Conservation (phyloP, 805 yeast species). For the Vanderwaltozyma yarrowii region DNA sequence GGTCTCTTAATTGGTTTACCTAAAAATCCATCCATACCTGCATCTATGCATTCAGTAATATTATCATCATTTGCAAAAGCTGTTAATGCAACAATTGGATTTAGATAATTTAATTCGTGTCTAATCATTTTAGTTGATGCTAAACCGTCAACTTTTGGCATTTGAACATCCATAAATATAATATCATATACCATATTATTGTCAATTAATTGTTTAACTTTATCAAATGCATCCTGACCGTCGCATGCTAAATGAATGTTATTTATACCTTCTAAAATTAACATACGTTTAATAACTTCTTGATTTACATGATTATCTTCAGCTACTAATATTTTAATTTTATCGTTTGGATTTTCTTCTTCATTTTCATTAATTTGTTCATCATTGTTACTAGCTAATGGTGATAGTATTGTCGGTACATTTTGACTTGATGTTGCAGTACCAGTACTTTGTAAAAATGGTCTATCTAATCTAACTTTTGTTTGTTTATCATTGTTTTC, state of each 20-base stretch:
- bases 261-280: conserved; percentile 67
- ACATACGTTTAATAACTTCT: conserved; percentile 86
- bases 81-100: conserved; percentile 87
- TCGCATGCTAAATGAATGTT: conserved; percentile 74
- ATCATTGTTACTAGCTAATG: conserved; percentile 10
- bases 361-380: conserved; percentile 1
- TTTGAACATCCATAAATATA: conserved; percentile 94
- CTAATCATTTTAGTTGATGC: conserved; percentile 72
- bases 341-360: conserved; percentile 14
- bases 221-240: conserved; percentile 79
- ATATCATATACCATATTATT: conserved; percentile 48
- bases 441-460: conserved; percentile 33
- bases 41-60: conserved; percentile 69
- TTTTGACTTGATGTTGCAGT: conserved; percentile 29
- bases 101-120: conserved; percentile 44
- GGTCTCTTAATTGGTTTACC: conserved; percentile 78
- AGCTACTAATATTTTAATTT: conserved; percentile 59
- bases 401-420: conserved; percentile 10
- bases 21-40: conserved; percentile 88
- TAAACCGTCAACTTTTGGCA: conserved; percentile 90
- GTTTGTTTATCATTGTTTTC: conserved; percentile 2
- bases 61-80: conserved; percentile 93
- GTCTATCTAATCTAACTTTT: conserved; percentile 21
- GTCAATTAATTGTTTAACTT: conserved; percentile 40
- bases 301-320: conserved; percentile 93